Evolutionary conservation across 2,329 filamentous ascomycete genomes (phyloP).

Genomic region (Aspergillus hiratsukae): DNA sequence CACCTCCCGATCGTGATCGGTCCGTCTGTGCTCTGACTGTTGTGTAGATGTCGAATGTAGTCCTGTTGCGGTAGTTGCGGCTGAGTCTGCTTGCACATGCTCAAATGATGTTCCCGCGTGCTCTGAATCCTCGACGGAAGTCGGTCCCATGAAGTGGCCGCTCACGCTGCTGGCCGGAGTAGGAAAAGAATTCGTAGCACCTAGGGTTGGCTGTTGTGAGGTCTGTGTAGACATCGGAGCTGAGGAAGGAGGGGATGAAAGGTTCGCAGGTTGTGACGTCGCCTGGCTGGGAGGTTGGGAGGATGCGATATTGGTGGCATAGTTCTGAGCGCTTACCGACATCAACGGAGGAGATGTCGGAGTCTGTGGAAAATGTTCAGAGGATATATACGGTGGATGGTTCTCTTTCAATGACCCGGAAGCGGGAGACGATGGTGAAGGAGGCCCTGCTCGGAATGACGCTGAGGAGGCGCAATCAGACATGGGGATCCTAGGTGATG

Average conservation of each 20-base stretch:
- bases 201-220: constrained; percentile 39
- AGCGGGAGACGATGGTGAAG: constrained; percentile 42
- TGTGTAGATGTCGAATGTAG: constrained; percentile 15
- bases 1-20: constrained; percentile 32
- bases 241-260: constrained; percentile 40
- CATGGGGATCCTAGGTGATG: constrained; percentile 27
- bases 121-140: constrained; percentile 32
- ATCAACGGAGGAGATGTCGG: constrained; percentile 47
- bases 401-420: constrained; percentile 36
- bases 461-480: constrained; percentile 33
- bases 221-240: constrained; percentile 40
- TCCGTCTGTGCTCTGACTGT: constrained; percentile 27
- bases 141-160: constrained; percentile 29
- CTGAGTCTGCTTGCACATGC: constrained; percentile 18
- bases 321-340: constrained; percentile 46
- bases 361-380: constrained; percentile 34
- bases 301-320: constrained; percentile 44
- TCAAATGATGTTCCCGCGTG: constrained; percentile 28
- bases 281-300: constrained; percentile 43
- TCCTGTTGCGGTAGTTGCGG: constrained; percentile 9
- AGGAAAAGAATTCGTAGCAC: constrained; percentile 40
- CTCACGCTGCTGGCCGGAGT: constrained; percentile 44
- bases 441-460: constrained; percentile 35
- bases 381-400: constrained; percentile 22
- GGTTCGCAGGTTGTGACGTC: constrained; percentile 37